phyloP scores from a whole-genome alignment of 805 yeast genomes.

The Metschnikowia peoriensis region DNA sequence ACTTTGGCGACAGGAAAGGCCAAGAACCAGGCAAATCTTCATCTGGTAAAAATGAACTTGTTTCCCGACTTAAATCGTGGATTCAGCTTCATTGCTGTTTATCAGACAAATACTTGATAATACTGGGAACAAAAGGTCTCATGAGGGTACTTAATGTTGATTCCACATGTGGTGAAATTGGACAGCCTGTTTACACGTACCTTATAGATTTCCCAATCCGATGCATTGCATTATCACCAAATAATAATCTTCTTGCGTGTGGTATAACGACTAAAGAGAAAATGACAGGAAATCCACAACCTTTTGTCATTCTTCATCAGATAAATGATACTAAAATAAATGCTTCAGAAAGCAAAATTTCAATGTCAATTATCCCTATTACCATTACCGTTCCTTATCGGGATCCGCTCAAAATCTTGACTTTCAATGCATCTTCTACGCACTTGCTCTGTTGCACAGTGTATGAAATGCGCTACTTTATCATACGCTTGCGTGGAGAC shows the following conservation, averaged over 20 bases:
- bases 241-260: slow-evolving; percentile 66
- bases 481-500: slow-evolving; percentile 61
- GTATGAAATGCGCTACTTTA: slow-evolving; percentile 75
- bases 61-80: slow-evolving; percentile 45
- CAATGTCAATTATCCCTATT: slow-evolving; percentile 49
- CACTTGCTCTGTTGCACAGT: slow-evolving; percentile 75
- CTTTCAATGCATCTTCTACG: slow-evolving; percentile 69
- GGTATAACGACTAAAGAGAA: slow-evolving; percentile 82
- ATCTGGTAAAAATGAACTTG: background rate
- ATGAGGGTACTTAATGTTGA: slow-evolving; percentile 61
- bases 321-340: slow-evolving; percentile 11
- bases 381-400: slow-evolving; percentile 81
- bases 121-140: slow-evolving; percentile 72
- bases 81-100: slow-evolving; percentile 60
- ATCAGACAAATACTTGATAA: slow-evolving; percentile 56
- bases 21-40: slow-evolving; percentile 19
- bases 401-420: slow-evolving; percentile 75
- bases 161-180: slow-evolving; percentile 28
- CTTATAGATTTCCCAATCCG: slow-evolving; percentile 72
- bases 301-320: slow-evolving; percentile 64
- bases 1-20: slow-evolving; percentile 18
- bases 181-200: slow-evolving; percentile 66
- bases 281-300: slow-evolving; percentile 66
- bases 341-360: slow-evolving; percentile 1
- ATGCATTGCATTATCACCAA: slow-evolving; percentile 68